Percentiles rank a stretch among this genome's conserved stretches.
Conservation (phyloP, 2,329 filamentous ascomycete genomes). For the Pseudogymnoascus sp. region DNA sequence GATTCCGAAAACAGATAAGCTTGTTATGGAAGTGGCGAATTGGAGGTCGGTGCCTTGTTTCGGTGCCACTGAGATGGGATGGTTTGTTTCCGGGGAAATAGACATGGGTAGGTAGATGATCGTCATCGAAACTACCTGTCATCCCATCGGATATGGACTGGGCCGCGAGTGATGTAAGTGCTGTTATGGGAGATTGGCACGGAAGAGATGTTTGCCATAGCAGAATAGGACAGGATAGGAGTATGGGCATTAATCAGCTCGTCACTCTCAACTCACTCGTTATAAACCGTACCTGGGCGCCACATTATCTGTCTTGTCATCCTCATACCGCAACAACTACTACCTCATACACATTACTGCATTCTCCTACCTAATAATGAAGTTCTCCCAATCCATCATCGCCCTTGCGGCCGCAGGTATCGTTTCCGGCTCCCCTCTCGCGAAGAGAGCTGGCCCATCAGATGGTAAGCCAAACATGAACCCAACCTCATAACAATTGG, state of each 20-base stretch:
- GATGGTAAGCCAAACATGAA: slow-evolving; percentile 10
- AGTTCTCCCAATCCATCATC: slow-evolving; percentile 15
- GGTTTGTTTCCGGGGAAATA: slow-evolving; percentile 4
- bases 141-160: neutral
- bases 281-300: neutral
- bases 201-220: neutral
- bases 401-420: slow-evolving; percentile 15
- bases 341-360: neutral
- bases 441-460: slow-evolving; percentile 14
- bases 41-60: neutral
- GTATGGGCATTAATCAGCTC: neutral
- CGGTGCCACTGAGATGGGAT: neutral
- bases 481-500: neutral
- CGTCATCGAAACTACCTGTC: neutral
- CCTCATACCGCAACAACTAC: neutral
- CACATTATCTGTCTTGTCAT: neutral
- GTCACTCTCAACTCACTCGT: neutral
- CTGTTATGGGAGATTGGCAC: neutral
- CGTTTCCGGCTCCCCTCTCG: slow-evolving; percentile 16
- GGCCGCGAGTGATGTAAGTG: neutral
- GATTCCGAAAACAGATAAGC: neutral
- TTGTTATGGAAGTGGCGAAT: neutral
- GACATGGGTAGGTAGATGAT: neutral
- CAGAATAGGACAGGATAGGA: neutral
- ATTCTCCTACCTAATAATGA: slow-evolving; percentile 15